These are phyloP conservation scores for Lithohypha guttulata DNA, from an alignment of 2,329 filamentous ascomycete genomes.

Conservation along the genomic window DNA sequence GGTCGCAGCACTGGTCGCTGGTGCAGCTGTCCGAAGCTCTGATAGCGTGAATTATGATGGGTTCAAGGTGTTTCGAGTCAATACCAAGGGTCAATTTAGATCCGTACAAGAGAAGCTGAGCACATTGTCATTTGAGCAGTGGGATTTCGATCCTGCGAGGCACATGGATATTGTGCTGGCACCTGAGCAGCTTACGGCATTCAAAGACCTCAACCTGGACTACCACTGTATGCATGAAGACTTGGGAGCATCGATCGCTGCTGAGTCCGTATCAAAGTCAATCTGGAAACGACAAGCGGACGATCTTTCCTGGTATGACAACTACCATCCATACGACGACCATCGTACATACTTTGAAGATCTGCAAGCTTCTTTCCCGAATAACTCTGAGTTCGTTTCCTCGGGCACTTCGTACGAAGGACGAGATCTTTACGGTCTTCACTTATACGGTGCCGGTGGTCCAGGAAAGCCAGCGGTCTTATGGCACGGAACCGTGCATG, in stretches of 20 bases:
- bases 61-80: slow-evolving; percentile 20
- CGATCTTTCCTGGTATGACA: slow-evolving; percentile 40
- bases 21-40: not conserved
- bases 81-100: slow-evolving; percentile 9
- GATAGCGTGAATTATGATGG: slow-evolving; percentile 15
- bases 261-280: slow-evolving; percentile 23
- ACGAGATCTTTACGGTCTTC: slow-evolving; percentile 36
- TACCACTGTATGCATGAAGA: slow-evolving; percentile 33
- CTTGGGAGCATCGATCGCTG: slow-evolving; percentile 33
- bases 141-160: slow-evolving; percentile 15
- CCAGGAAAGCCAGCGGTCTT: slow-evolving; percentile 44
- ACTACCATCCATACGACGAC: slow-evolving; percentile 45
- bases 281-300: slow-evolving; percentile 9
- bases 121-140: slow-evolving; percentile 14
- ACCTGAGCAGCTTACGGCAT: slow-evolving; percentile 29
- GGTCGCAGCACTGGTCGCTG: not conserved
- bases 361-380: slow-evolving; percentile 36
- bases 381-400: slow-evolving; percentile 39
- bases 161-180: slow-evolving; percentile 35
- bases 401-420: slow-evolving; percentile 40
- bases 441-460: slow-evolving; percentile 40
- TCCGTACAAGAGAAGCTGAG: slow-evolving; percentile 15
- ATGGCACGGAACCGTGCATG: slow-evolving; percentile 49
- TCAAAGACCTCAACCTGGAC: slow-evolving; percentile 28
- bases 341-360: slow-evolving; percentile 41